These are phyloP conservation scores for Lactarius vividus DNA, from an alignment of 768 basidiomycete genomes.

Conservation along the genomic window DNA sequence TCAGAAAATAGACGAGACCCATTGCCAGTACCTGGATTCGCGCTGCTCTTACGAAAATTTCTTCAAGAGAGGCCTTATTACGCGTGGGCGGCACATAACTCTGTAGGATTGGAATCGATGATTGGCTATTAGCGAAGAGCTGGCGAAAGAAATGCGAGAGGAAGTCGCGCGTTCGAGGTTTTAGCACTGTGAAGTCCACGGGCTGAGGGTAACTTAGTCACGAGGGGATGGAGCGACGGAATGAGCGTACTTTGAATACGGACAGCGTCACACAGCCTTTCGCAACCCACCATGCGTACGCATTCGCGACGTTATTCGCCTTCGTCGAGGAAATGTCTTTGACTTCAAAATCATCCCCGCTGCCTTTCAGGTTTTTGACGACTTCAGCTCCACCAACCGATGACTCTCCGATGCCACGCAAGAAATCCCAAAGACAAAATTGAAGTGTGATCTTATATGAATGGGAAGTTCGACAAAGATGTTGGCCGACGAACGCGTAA, in stretches of 20 bases:
- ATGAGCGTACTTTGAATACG: constrained; percentile 70
- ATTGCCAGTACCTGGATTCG: constrained; percentile 63
- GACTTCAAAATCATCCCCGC: constrained; percentile 45
- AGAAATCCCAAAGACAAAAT: constrained; percentile 95
- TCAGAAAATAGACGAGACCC: constrained; percentile 74
- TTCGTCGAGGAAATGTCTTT: constrained; percentile 57
- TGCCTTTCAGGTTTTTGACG: constrained; percentile 56
- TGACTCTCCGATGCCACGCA: constrained; percentile 85
- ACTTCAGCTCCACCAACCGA: constrained; percentile 77
- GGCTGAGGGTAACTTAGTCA: constrained; percentile 48
- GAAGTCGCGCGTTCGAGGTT: constrained; percentile 61
- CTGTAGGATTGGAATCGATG: constrained; percentile 58
- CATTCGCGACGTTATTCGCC: constrained; percentile 71
- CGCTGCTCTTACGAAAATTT: constrained; percentile 74
- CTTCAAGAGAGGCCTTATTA: constrained; percentile 64
- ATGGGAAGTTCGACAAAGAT: constrained; percentile 75
- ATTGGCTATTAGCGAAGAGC: constrained; percentile 73
- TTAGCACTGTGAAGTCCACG: constrained; percentile 78
- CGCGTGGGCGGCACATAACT: constrained; percentile 43
- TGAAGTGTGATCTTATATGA: constrained; percentile 90
- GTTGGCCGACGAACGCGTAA: constrained; percentile 85
- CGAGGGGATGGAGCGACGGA: neutral
- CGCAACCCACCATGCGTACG: constrained; percentile 92
- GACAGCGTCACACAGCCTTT: constrained; percentile 73
- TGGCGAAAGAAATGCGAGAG: constrained; percentile 66